A percentile compares a stretch with the other conserved stretches of the same genome.
Evolutionary conservation across 768 basidiomycete genomes (phyloP).

Genomic region (Tulasnella sp.): DNA sequence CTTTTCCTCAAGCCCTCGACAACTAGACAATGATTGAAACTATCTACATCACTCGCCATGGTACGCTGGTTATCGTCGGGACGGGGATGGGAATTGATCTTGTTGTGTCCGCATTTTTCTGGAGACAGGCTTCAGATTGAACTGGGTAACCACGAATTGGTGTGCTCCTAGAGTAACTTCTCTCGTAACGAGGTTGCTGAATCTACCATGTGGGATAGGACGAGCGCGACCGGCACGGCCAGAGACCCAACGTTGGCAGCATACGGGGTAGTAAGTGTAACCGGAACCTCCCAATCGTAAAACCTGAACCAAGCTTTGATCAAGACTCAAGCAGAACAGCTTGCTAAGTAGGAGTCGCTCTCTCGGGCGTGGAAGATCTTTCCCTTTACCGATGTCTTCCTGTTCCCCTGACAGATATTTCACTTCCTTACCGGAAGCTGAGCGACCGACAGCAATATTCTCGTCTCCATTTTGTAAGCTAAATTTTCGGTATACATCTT

Average conservation of each 20-base stretch:
- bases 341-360: constrained; percentile 51
- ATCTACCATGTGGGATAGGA: constrained; percentile 48
- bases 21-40: constrained; percentile 55
- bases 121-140: constrained; percentile 67
- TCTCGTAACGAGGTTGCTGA: constrained; percentile 32
- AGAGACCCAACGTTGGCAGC: constrained; percentile 75
- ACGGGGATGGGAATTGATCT: constrained; percentile 30
- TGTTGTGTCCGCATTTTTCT: neutral
- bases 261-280: constrained; percentile 60
- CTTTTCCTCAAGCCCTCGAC: neutral
- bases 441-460: constrained; percentile 76
- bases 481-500: neutral
- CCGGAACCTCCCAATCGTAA: neutral
- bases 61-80: constrained; percentile 44
- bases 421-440: constrained; percentile 61
- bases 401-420: constrained; percentile 48
- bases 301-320: neutral
- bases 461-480: constrained; percentile 80
- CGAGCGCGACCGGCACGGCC: constrained; percentile 65
- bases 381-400: neutral
- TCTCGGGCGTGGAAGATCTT: neutral
- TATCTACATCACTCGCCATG: constrained; percentile 71
- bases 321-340: constrained; percentile 72
- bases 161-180: constrained; percentile 43
- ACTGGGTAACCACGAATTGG: constrained; percentile 73